Evolutionary conservation across 768 basidiomycete genomes (phyloP).

Genomic region (Pleurotus platypus): DNA sequence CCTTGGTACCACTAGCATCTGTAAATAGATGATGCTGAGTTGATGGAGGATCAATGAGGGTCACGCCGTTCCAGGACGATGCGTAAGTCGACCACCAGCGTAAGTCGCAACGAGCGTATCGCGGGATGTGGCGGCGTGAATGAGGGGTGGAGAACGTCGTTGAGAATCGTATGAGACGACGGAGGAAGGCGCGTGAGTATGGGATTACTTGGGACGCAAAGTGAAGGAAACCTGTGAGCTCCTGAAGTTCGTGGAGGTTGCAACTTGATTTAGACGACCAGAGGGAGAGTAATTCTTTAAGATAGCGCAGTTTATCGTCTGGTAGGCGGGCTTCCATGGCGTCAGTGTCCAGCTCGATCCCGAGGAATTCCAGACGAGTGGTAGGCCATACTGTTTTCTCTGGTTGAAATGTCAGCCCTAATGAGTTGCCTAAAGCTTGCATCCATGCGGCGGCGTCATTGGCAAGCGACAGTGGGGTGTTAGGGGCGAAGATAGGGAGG

Average conservation of each 20-base stretch:
- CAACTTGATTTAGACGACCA: constrained; percentile 13
- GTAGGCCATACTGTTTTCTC: constrained; percentile 22
- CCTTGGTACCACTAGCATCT: constrained; percentile 28
- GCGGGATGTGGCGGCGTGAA: constrained; percentile 18
- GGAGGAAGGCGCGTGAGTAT: constrained; percentile 8
- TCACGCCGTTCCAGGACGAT: constrained; percentile 26
- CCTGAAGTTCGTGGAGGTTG: constrained; percentile 8
- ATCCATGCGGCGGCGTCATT: constrained; percentile 25
- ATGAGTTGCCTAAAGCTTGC: constrained; percentile 18
- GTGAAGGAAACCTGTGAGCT: constrained; percentile 13
- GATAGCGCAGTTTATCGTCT: constrained; percentile 23
- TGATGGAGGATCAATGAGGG: constrained; percentile 11
- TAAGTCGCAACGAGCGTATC: constrained; percentile 17
- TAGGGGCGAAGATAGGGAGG: constrained; percentile 19
- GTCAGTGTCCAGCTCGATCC: not conserved
- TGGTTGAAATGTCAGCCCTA: constrained; percentile 26
- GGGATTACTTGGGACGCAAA: constrained; percentile 15
- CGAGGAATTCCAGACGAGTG: not conserved
- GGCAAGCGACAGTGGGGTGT: not conserved
- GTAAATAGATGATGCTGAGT: constrained; percentile 19
- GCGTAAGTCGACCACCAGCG: constrained; percentile 27
- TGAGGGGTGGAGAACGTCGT: constrained; percentile 19
- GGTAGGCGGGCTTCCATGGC: constrained; percentile 31
- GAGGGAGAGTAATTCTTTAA: constrained; percentile 16
- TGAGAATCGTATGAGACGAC: constrained; percentile 22